Evolutionary conservation across 768 basidiomycete genomes (phyloP).

Genomic region (Lentinula raphanica): DNA sequence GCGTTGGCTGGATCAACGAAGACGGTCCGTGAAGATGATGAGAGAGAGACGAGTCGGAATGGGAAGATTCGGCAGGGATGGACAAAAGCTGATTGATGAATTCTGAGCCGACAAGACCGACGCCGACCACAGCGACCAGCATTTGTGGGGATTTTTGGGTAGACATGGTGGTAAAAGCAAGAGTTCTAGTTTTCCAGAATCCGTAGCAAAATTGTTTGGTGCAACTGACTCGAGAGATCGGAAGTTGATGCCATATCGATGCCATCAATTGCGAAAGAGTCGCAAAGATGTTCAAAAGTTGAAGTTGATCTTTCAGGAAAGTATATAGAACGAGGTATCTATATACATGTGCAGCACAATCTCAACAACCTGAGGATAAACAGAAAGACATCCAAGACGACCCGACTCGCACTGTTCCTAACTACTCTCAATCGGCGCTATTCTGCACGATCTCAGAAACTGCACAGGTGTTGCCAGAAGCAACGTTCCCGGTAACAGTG

Average conservation of each 20-base stretch:
- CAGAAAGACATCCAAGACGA: too few relatives aligned
- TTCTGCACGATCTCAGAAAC: conserved; percentile 19
- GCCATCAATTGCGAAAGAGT: neutral
- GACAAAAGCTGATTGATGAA: conserved; percentile 77
- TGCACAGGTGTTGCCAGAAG: conserved; percentile 20
- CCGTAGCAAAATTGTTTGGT: neutral
- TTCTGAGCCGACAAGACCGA: conserved; percentile 89
- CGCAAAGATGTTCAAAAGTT: too few relatives aligned
- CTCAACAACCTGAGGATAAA: too few relatives aligned
- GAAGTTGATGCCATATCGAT: conserved; percentile 5
- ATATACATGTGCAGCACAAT: too few relatives aligned
- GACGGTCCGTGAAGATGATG: conserved; percentile 59
- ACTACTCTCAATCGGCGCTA: conserved; percentile 5
- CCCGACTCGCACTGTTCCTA: too few relatives aligned
- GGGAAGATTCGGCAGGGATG: conserved; percentile 49
- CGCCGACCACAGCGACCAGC: conserved; percentile 79
- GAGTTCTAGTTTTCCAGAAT: neutral
- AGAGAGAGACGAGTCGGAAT: conserved; percentile 66
- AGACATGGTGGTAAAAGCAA: conserved; percentile 11
- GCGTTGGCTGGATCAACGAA: conserved; percentile 43
- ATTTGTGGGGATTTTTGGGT: conserved; percentile 16
- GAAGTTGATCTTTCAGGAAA: too few relatives aligned
- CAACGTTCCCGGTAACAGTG: conserved; percentile 17
- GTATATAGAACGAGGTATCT: too few relatives aligned
- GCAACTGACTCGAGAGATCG: neutral